Evolutionary conservation across 139 green algal species (phyloP), one percentile per base, ranked within the genome.

Genomic region (Desmodesmus armatus): DNA sequence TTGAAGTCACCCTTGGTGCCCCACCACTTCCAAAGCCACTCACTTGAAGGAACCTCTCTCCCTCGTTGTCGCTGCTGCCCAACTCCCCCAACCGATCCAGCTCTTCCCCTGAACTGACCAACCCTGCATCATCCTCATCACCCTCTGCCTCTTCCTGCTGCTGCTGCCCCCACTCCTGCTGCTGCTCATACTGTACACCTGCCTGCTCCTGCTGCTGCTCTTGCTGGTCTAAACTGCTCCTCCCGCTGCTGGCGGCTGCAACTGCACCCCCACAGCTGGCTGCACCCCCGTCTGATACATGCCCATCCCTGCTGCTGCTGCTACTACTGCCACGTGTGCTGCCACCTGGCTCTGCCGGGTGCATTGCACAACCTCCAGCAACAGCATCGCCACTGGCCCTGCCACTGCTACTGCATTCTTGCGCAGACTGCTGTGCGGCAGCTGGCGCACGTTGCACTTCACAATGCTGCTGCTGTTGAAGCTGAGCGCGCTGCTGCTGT

Each of bases 61-160:
- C 35, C 43, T 84, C 78, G 19, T 65, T 77, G 62, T 84, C 78
- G 35, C 78, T 84, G 40, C 78, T 84, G 62, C 62, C 62, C 40
- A 75, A 29, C 29, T 77, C 62, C n/a, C 43, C 78, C 62, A 77
- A 43, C 27, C 66, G 62, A 27, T 77, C 78, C 13, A 84, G 62
- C 78, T 76, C 78, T 41, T 84, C 78, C 47, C 63, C 78, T 39
- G 62, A 75, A 7, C 15, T 41, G 1, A 75, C 41, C 31, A 72
- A 37, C 25, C 33, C 60, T 33, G 60, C 60, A 69, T 69, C 60
- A 39, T 69, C 60, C 19, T 25, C 17, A 41, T 72, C 5, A 3
- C 25, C 29, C 5, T 17, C 29, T 44, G 19, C 9, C 19, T 41
- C 29, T 55, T 7, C 7, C 72, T 69, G 37, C 55, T 76, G 82